Evolutionary conservation across 1,284 basidiomycete genomes (phyloP).

Genomic region (Heliocybe sulcata): DNA sequence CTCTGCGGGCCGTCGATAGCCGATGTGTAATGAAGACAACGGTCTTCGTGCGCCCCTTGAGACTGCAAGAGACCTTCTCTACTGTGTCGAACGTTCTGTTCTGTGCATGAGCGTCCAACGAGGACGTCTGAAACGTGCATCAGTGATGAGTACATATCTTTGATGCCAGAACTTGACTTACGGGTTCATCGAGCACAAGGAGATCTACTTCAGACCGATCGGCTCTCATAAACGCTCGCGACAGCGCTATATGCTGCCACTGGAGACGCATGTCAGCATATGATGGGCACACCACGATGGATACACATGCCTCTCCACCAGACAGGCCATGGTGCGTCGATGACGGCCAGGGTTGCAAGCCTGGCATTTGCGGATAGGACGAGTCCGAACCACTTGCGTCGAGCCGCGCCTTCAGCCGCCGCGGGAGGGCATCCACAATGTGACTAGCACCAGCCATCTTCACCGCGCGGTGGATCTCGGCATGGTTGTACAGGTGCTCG

Average conservation of each 20-base stretch:
- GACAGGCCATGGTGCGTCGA: conserved; percentile 54
- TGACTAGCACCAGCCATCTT: conserved; percentile 57
- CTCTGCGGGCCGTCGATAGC: conserved; percentile 69
- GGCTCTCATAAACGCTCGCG: conserved; percentile 78
- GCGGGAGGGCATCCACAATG: conserved; percentile 54
- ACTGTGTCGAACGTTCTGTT: conserved; percentile 72
- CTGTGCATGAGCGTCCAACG: conserved; percentile 76
- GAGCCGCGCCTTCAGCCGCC: conserved; percentile 59
- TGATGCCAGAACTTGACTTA: conserved; percentile 28
- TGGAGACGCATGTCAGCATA: conserved; percentile 20
- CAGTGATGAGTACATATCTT: not conserved
- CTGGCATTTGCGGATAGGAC: conserved; percentile 24
- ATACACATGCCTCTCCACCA: conserved; percentile 62
- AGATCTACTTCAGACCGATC: conserved; percentile 68
- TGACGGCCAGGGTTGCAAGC: not conserved
- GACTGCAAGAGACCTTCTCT: conserved; percentile 47
- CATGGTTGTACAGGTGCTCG: conserved; percentile 40
- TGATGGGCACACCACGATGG: not conserved
- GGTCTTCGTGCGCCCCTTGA: conserved; percentile 55
- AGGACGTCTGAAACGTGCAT: conserved; percentile 48
- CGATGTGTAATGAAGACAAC: conserved; percentile 83
- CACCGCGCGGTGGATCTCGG: conserved; percentile 53
- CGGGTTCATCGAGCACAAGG: conserved; percentile 76
- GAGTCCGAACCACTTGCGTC: conserved; percentile 53
- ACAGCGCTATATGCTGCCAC: conserved; percentile 83